Evolutionary conservation across 2,329 filamentous ascomycete genomes (phyloP).

Genomic region (Chalaropsis thielavioides): DNA sequence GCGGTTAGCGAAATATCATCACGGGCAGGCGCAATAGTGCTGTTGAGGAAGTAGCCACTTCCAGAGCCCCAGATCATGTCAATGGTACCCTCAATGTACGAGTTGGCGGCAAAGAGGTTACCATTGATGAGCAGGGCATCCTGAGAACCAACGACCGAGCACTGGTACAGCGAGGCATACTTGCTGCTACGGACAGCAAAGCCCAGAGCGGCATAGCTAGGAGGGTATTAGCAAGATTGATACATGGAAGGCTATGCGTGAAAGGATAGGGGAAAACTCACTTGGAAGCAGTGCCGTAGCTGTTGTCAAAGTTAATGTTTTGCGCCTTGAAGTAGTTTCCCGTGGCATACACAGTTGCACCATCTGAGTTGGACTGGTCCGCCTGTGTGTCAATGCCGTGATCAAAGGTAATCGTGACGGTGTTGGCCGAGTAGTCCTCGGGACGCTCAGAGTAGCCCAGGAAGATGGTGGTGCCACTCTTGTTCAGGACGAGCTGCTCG

Average conservation of each 20-base stretch:
- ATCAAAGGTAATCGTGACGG: constrained; percentile 35
- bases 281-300: constrained; percentile 19
- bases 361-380: constrained; percentile 36
- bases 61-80: constrained; percentile 27
- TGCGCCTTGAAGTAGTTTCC: constrained; percentile 42
- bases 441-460: constrained; percentile 45
- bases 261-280: neutral
- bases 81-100: constrained; percentile 33
- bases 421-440: constrained; percentile 37
- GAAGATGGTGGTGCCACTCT: constrained; percentile 36
- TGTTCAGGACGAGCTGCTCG: constrained; percentile 42
- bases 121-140: constrained; percentile 35
- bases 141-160: constrained; percentile 33
- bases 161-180: constrained; percentile 27
- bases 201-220: constrained; percentile 31
- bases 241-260: constrained; percentile 25
- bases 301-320: constrained; percentile 43
- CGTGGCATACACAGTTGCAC: constrained; percentile 31
- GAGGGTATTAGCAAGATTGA: constrained; percentile 25
- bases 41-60: constrained; percentile 28
- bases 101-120: constrained; percentile 33
- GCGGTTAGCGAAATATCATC: constrained; percentile 24
- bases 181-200: constrained; percentile 12
- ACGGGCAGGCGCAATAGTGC: constrained; percentile 24
- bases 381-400: constrained; percentile 23